phyloP scores from a whole-genome alignment of 495 filamentous ascomycete genomes.

The Beverwykella pulmonaria region DNA sequence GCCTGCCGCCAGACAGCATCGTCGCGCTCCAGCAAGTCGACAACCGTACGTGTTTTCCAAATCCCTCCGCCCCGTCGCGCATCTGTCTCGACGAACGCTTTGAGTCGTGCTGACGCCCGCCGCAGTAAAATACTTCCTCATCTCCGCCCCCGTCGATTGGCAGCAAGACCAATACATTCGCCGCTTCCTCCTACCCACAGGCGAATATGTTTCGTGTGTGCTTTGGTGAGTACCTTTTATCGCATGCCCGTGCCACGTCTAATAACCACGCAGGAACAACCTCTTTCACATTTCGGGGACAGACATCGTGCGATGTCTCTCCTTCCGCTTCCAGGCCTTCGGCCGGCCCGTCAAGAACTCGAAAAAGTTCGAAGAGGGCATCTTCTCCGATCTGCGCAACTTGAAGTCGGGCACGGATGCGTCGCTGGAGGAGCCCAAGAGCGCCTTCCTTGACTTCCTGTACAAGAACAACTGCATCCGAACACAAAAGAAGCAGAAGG shows the following conservation, averaged over 20 bases:
- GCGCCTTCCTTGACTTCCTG: conserved; percentile 94
- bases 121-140: conserved; percentile 98
- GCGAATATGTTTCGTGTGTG: conserved; percentile 98
- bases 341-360: conserved; percentile 98
- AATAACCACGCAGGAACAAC: conserved; percentile 72
- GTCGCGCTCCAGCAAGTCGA: conserved; percentile 98
- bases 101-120: not conserved
- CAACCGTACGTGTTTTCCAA: conserved; percentile 70
- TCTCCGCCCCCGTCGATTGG: conserved; percentile 98
- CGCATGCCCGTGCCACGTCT: no score
- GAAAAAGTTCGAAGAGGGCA: conserved; percentile 99
- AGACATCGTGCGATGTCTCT: conserved; percentile 96
- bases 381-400: conserved; percentile 98
- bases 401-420: conserved; percentile 98
- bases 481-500: conserved; percentile 99
- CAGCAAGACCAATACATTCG: conserved; percentile 94
- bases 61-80: conserved; percentile 22
- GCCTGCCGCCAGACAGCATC: conserved; percentile 92
- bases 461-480: conserved; percentile 99
- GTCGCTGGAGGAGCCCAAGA: conserved; percentile 98
- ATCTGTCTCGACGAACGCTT: conserved; percentile 26
- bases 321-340: conserved; percentile 98
- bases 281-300: conserved; percentile 99
- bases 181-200: conserved; percentile 90
- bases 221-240: conserved; percentile 67